Conservation (phyloP, 1,284 basidiomycete species). For the Ceratobasidium sp. region DNA sequence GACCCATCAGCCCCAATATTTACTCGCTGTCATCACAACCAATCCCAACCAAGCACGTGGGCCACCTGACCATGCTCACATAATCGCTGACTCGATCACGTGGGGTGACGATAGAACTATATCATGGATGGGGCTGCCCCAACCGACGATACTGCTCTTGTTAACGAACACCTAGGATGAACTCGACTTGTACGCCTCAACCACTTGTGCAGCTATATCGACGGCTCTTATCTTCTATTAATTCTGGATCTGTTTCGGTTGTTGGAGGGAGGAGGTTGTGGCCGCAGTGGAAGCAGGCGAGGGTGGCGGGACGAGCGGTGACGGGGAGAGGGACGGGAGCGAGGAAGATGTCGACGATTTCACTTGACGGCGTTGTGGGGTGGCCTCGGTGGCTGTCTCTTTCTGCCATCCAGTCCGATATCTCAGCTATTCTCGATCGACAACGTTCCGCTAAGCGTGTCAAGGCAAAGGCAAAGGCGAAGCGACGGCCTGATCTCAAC, state of each 20-base stretch:
- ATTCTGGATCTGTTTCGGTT: neutral
- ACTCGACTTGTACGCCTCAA: constrained; percentile 22
- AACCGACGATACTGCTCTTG: neutral
- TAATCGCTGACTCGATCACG: constrained; percentile 20
- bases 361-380: neutral
- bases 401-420: neutral
- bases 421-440: neutral
- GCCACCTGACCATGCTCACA: neutral
- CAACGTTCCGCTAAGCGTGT: neutral
- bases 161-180: neutral
- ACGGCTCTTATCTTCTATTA: constrained; percentile 10
- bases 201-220: neutral
- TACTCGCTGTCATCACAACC: constrained; percentile 13
- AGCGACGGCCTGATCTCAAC: constrained; percentile 43
- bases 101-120: constrained; percentile 20
- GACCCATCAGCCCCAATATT: neutral
- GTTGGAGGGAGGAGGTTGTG: constrained; percentile 10
- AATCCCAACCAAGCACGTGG: constrained; percentile 35
- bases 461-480: neutral
- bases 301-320: neutral
- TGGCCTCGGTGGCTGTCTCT: constrained; percentile 26
- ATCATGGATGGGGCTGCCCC: constrained; percentile 6
- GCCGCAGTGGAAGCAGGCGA: constrained; percentile 16
- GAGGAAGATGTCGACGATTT: too few relatives aligned
- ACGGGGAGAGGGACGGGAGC: too few relatives aligned